Conservation (phyloP, 371 early-diverging fungal genomes). For the Sporodiniella umbellata region DNA sequence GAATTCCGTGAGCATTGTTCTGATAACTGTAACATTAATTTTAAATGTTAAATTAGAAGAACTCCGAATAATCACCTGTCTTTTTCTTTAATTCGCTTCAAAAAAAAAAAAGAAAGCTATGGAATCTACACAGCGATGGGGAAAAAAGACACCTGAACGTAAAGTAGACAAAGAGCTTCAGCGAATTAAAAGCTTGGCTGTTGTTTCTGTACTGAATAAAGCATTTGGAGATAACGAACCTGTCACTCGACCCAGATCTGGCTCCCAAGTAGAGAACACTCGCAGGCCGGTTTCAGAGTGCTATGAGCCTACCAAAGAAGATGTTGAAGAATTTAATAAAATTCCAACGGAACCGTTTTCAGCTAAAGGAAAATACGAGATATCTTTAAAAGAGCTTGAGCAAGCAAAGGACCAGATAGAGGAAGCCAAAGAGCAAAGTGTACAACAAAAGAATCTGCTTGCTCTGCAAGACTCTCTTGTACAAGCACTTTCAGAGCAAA, state of each 20-base stretch:
- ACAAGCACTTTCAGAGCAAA: slow-evolving; percentile 15
- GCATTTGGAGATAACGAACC: slow-evolving; percentile 22
- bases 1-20: no score
- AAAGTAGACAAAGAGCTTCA: slow-evolving; percentile 38
- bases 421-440: slow-evolving; percentile 11
- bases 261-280: slow-evolving; percentile 3
- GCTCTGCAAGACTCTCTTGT: slow-evolving; percentile 33
- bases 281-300: slow-evolving; percentile 1
- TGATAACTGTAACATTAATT: no score
- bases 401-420: slow-evolving; percentile 16
- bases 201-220: slow-evolving; percentile 40
- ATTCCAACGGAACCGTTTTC: neutral
- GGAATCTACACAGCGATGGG: slow-evolving; percentile 4
- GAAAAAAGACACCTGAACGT: slow-evolving; percentile 4
- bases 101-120: no score
- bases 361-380: slow-evolving; percentile 12
- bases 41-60: neutral
- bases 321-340: neutral
- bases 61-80: neutral
- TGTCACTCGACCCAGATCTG: slow-evolving; percentile 1
- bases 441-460: slow-evolving; percentile 19
- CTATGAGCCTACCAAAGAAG: no score
- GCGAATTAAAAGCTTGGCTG: slow-evolving; percentile 39
- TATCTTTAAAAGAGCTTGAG: slow-evolving; percentile 15
- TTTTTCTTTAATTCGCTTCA: neutral